Conservation (phyloP, 1,284 basidiomycete genomes). For the Leccinum pallidistipes region DNA sequence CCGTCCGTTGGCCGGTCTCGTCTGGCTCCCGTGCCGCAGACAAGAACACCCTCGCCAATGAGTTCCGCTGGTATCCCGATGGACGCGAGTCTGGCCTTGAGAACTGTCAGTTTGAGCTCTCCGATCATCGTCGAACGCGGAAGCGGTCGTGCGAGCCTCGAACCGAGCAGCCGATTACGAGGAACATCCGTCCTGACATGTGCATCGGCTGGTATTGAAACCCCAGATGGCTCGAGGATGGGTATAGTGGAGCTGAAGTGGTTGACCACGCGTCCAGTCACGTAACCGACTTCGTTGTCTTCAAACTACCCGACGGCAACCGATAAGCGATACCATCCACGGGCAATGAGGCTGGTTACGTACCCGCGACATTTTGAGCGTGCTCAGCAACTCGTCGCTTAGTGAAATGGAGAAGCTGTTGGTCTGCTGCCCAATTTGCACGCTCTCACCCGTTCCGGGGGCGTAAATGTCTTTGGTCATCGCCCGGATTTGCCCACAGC, state of each 20-base stretch:
- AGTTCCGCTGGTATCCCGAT: slow-evolving; percentile 87
- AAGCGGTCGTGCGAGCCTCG: slow-evolving; percentile 57
- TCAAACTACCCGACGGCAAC: slow-evolving; percentile 70
- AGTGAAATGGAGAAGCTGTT: slow-evolving; percentile 93
- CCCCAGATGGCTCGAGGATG: slow-evolving; percentile 59
- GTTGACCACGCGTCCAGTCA: slow-evolving; percentile 81
- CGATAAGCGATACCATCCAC: slow-evolving; percentile 2
- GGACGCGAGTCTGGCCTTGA: slow-evolving; percentile 75
- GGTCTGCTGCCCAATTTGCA: slow-evolving; percentile 94
- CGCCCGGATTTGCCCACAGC: slow-evolving; percentile 77
- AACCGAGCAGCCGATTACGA: slow-evolving; percentile 53
- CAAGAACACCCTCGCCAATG: slow-evolving; percentile 92
- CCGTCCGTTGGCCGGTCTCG: slow-evolving; percentile 46
- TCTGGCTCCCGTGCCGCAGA: slow-evolving; percentile 76
- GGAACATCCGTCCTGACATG: slow-evolving; percentile 27
- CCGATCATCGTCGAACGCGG: slow-evolving; percentile 94
- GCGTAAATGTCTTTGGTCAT: slow-evolving; percentile 92
- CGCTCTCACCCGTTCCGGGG: slow-evolving; percentile 69
- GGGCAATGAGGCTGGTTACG: slow-evolving; percentile 27
- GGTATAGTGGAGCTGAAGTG: slow-evolving; percentile 79
- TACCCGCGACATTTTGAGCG: slow-evolving; percentile 88
- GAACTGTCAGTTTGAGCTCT: slow-evolving; percentile 84
- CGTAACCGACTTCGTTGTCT: slow-evolving; percentile 93
- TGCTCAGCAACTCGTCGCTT: slow-evolving; percentile 81
- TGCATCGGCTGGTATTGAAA: slow-evolving; percentile 34